These are phyloP conservation scores for Coemansia sp. DNA, from an alignment of 192 early-diverging fungal species.

Conservation along the genomic window DNA sequence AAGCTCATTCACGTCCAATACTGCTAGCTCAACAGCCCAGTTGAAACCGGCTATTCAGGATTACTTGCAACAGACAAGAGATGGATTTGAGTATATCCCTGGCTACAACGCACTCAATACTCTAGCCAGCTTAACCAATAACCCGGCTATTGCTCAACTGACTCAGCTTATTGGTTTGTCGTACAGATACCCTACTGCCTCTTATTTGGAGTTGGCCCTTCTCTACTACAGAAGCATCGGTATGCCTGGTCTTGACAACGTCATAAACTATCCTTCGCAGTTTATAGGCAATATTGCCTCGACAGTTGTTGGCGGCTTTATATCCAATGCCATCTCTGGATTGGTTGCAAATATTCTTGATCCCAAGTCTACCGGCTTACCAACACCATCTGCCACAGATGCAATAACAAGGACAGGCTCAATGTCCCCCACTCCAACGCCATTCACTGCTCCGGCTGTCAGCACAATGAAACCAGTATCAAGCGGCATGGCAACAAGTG, in stretches of 20 bases:
- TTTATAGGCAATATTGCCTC: constrained; percentile 34
- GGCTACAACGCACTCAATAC: constrained; percentile 2
- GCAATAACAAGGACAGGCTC: not conserved
- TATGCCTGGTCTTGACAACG: constrained; percentile 22
- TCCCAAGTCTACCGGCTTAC: not conserved
- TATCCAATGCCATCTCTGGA: constrained; percentile 26
- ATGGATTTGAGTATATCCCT: constrained; percentile 19
- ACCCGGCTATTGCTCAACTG: constrained; percentile 14
- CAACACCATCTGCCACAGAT: not conserved
- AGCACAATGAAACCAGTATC: not conserved
- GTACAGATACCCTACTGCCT: constrained; percentile 29
- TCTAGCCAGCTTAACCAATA: constrained; percentile 7
- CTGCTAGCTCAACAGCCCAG: not conserved
- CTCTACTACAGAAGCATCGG: constrained; percentile 39
- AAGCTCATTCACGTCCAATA: not conserved
- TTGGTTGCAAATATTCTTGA: constrained; percentile 12
- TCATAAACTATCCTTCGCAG: constrained; percentile 29
- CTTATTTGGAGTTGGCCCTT: constrained; percentile 22
- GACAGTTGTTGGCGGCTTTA: constrained; percentile 30
- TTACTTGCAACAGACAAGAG: constrained; percentile 14
- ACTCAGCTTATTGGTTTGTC: constrained; percentile 21
- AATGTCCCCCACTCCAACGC: not conserved
- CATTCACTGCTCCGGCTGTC: not conserved
- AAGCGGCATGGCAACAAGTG: not conserved
- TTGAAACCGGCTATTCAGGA: not conserved